Conservation (phyloP, 2,329 filamentous ascomycete species). For the Pestalotiopsis sp. region DNA sequence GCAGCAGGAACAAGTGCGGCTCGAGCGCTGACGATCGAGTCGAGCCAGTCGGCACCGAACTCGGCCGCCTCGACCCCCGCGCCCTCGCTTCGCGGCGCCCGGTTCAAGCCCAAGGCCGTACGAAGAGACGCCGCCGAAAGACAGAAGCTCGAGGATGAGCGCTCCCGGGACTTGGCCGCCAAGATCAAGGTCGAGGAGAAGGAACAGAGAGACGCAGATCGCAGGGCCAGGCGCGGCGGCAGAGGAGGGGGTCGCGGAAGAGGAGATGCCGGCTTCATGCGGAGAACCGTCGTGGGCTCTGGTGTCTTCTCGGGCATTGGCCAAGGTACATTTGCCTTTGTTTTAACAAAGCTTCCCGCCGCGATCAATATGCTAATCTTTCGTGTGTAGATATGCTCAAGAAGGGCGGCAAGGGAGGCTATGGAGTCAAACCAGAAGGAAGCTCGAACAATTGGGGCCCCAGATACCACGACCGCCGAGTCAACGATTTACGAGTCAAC, state of each 20-base stretch:
- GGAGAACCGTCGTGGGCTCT: slow-evolving; percentile 32
- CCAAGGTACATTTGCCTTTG: slow-evolving; percentile 21
- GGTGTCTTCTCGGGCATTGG: slow-evolving; percentile 39
- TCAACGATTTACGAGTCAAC: slow-evolving; percentile 55
- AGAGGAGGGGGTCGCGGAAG: slow-evolving; percentile 38
- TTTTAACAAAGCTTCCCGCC: not conserved
- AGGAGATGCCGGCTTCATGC: slow-evolving; percentile 29
- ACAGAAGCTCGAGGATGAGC: slow-evolving; percentile 45
- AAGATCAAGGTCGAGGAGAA: slow-evolving; percentile 35
- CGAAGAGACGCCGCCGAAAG: slow-evolving; percentile 54
- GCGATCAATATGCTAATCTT: not conserved
- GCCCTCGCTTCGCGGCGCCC: slow-evolving; percentile 37
- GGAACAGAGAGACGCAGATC: slow-evolving; percentile 32
- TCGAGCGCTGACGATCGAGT: slow-evolving; percentile 11
- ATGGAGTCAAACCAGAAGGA: slow-evolving; percentile 23
- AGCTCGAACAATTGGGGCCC: slow-evolving; percentile 36
- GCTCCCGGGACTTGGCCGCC: slow-evolving; percentile 27
- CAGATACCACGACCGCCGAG: slow-evolving; percentile 44
- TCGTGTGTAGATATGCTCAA: slow-evolving; percentile 27
- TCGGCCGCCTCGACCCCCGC: slow-evolving; percentile 32
- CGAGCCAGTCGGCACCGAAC: slow-evolving; percentile 20
- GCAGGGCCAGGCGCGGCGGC: slow-evolving; percentile 38
- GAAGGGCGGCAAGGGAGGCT: slow-evolving; percentile 23
- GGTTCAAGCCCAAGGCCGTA: slow-evolving; percentile 51
- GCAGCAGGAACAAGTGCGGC: not conserved